phyloP scores from a whole-genome alignment of 371 early-diverging fungal species.

The Mucor ambiguus region DNA sequence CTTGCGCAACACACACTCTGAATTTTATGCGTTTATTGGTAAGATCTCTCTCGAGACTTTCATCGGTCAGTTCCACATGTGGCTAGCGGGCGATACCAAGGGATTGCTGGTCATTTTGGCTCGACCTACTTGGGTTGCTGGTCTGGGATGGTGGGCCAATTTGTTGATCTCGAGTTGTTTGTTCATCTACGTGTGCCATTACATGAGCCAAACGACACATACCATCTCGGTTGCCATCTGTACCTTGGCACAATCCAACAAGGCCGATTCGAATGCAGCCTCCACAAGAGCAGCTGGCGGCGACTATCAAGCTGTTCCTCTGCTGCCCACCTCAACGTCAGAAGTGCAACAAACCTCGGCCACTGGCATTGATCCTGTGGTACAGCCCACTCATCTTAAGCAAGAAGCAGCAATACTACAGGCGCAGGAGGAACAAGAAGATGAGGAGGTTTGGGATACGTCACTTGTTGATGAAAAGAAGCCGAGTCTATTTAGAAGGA shows the following conservation, averaged over 20 bases:
- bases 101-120: conserved; percentile 56
- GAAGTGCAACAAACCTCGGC: neutral
- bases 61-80: conserved; percentile 81
- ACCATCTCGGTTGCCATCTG: conserved; percentile 46
- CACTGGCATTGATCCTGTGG: neutral
- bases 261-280: neutral
- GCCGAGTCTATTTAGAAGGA: neutral
- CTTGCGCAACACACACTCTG: conserved; percentile 57
- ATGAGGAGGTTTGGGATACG: conserved; percentile 18
- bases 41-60: conserved; percentile 75
- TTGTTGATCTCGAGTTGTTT: conserved; percentile 50
- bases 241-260: neutral
- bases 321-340: conserved; percentile 19
- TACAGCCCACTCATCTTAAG: neutral
- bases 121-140: conserved; percentile 32
- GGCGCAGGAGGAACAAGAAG: conserved; percentile 5
- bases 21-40: conserved; percentile 62
- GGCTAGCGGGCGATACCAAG: conserved; percentile 76
- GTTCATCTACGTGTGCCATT: conserved; percentile 60
- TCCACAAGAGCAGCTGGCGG: neutral
- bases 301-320: conserved; percentile 24
- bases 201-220: conserved; percentile 57
- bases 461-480: conserved; percentile 6
- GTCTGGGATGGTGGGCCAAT: conserved; percentile 62
- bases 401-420: neutral